These are phyloP conservation scores for Vigna radiata DNA, from an alignment of 306 rosid genomes.

Conservation along the genomic window DNA sequence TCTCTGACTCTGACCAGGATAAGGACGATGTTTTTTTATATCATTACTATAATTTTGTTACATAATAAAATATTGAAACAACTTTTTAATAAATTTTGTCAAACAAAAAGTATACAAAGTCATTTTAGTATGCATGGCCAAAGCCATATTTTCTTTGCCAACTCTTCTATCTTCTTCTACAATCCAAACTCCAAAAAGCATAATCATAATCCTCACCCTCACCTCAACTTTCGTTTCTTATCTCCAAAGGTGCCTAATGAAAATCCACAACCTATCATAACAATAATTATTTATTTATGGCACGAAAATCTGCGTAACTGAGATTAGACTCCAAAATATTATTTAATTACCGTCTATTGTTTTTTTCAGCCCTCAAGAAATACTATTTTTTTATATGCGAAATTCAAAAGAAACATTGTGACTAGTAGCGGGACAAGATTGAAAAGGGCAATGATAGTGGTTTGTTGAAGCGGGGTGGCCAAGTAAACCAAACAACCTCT, in stretches of 20 bases:
- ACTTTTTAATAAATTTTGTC: neutral
- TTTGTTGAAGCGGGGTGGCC: constrained; percentile 57
- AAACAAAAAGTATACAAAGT: neutral
- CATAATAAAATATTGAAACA: neutral
- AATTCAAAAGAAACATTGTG: constrained; percentile 15
- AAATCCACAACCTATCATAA: neutral
- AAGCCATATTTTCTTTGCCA: constrained; percentile 7
- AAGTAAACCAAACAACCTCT: constrained; percentile 40
- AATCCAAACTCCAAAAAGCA: constrained; percentile 33
- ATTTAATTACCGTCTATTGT: neutral
- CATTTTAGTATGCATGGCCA: constrained; percentile 19
- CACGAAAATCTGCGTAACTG: neutral
- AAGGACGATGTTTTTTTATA: neutral
- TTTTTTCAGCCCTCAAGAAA: neutral
- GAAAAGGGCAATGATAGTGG: constrained; percentile 51
- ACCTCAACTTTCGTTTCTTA: constrained; percentile 26
- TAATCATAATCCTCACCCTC: constrained; percentile 39
- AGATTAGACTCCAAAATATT: constrained; percentile 26
- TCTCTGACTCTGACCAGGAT: constrained; percentile 58
- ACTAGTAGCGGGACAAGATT: constrained; percentile 44
- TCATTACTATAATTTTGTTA: neutral
- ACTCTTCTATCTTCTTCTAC: neutral
- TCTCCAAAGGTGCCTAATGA: neutral
- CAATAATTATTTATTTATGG: constrained; percentile 10
- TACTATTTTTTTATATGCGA: neutral